Conservation (phyloP, 441 rosid genomes). For the Omphalea diandra region DNA sequence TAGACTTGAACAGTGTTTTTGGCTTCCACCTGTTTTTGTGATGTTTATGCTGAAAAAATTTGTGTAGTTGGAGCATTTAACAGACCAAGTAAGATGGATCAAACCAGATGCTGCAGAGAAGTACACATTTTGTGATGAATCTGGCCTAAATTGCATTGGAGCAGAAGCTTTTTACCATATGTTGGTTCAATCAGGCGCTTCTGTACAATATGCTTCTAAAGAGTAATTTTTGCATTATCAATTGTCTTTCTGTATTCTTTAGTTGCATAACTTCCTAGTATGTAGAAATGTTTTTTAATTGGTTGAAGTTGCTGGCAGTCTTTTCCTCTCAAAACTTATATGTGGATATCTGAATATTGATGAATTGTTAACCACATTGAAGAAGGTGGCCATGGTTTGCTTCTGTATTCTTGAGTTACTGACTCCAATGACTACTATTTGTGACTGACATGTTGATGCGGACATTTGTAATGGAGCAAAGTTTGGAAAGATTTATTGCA, state of each 20-base stretch:
- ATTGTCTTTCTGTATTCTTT: constrained; percentile 8
- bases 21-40: constrained; percentile 10
- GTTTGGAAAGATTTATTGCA: not conserved
- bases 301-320: constrained; percentile 3
- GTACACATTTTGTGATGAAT: constrained; percentile 52
- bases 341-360: not conserved
- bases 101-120: constrained; percentile 59
- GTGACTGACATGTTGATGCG: not conserved
- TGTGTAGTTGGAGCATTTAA: constrained; percentile 43
- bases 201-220: constrained; percentile 51
- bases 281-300: constrained; percentile 7
- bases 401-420: not conserved
- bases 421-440: not conserved
- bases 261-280: constrained; percentile 5
- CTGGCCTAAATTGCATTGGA: constrained; percentile 54
- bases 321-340: not conserved
- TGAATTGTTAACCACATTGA: not conserved
- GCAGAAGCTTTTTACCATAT: constrained; percentile 53
- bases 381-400: too few relatives aligned
- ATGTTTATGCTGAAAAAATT: constrained; percentile 20
- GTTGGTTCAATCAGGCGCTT: constrained; percentile 75
- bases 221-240: constrained; percentile 43
- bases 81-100: constrained; percentile 41
- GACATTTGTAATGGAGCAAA: not conserved
- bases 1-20: constrained; percentile 16